Conservation (phyloP, 2,329 filamentous ascomycete species). For the Diaporthe capsici region DNA sequence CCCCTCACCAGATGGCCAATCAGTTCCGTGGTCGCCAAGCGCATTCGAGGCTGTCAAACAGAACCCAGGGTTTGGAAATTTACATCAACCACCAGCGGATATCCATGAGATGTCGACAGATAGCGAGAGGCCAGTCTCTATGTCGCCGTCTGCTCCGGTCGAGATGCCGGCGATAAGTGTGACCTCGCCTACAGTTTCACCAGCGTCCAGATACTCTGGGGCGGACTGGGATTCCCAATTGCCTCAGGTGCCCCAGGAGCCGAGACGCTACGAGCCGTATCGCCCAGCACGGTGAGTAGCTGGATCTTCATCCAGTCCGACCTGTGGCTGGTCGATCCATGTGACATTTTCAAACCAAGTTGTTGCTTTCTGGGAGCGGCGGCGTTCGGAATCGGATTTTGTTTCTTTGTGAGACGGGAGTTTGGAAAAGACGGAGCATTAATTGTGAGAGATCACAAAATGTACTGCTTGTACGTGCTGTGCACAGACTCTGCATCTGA, state of each 20-base stretch:
- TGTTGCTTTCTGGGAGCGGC: conserved; percentile 16
- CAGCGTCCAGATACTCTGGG: conserved; percentile 27
- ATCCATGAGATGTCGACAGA: conserved; percentile 41
- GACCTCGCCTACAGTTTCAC: conserved; percentile 29
- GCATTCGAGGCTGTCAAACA: conserved; percentile 31
- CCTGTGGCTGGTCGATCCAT: not conserved
- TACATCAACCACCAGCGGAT: conserved; percentile 42
- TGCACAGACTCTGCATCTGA: not conserved
- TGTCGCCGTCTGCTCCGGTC: conserved; percentile 40
- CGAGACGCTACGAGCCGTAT: conserved; percentile 37
- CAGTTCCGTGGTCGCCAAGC: conserved; percentile 38
- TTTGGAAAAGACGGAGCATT: not conserved
- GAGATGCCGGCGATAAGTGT: conserved; percentile 48
- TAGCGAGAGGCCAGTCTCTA: conserved; percentile 2
- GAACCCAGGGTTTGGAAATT: not conserved
- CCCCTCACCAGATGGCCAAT: conserved; percentile 23
- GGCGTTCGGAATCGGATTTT: conserved; percentile 1
- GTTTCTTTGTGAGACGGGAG: not conserved
- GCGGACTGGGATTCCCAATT: conserved; percentile 6
- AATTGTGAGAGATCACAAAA: conserved; percentile 20
- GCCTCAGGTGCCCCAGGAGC: conserved; percentile 17
- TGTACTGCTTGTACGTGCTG: not conserved
- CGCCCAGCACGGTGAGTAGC: conserved; percentile 15
- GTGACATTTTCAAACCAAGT: not conserved
- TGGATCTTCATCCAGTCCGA: not conserved